phyloP scores from a whole-genome alignment of 495 filamentous ascomycete species.

The Xylaria intraflava region DNA sequence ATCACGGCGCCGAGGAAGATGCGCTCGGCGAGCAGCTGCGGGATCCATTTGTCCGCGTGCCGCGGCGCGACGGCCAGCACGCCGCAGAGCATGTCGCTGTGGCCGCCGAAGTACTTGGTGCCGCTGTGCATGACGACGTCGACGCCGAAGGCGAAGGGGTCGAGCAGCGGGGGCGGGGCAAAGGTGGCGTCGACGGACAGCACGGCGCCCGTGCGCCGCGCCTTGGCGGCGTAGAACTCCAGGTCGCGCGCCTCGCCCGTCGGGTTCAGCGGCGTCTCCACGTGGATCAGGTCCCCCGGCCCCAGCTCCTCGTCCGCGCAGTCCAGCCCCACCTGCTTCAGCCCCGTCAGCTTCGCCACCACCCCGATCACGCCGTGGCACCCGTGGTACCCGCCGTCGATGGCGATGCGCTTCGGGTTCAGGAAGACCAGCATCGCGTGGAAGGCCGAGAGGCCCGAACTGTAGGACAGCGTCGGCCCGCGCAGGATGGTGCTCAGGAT shows the following conservation, averaged over 20 bases:
- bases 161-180: conserved; percentile 80
- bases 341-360: conserved; percentile 61
- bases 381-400: conserved; percentile 85
- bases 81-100: conserved; percentile 84
- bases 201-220: conserved; percentile 62
- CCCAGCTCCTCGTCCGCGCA: conserved; percentile 42
- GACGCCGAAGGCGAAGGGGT: conserved; percentile 73
- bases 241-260: conserved; percentile 74
- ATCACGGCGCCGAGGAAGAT: conserved; percentile 74
- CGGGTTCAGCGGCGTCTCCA: conserved; percentile 91
- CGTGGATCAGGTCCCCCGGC: conserved; percentile 76
- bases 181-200: conserved; percentile 90
- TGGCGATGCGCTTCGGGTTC: conserved; percentile 70
- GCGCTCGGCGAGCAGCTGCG: conserved; percentile 56
- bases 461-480: conserved; percentile 66
- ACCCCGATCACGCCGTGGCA: conserved; percentile 77
- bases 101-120: conserved; percentile 93
- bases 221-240: conserved; percentile 57
- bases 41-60: conserved; percentile 52
- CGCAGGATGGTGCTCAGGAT: conserved; percentile 67
- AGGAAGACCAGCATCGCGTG: conserved; percentile 72
- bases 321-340: conserved; percentile 59
- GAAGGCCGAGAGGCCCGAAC: conserved; percentile 80
- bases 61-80: conserved; percentile 60
- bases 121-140: conserved; percentile 87